Evolutionary conservation across 2,329 filamentous ascomycete genomes (phyloP).

Genomic region (Ophiostoma ips): DNA sequence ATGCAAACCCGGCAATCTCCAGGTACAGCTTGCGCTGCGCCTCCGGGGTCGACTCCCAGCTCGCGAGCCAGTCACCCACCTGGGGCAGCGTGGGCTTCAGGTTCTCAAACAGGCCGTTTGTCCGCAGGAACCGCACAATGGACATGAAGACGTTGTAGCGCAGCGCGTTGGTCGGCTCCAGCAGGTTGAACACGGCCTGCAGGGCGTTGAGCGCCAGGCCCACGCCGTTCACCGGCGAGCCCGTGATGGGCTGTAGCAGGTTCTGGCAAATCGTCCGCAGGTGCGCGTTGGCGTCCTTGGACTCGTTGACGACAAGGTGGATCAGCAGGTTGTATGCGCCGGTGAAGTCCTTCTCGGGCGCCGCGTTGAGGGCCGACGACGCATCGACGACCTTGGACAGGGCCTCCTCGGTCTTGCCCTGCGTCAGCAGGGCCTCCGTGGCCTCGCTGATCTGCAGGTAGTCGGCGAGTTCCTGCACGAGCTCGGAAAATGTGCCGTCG

Average conservation of each 20-base stretch:
- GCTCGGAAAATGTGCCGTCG: slow-evolving; percentile 87
- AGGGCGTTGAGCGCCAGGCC: slow-evolving; percentile 80
- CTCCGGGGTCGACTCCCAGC: slow-evolving; percentile 73
- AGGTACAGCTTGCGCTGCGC: slow-evolving; percentile 76
- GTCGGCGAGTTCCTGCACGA: slow-evolving; percentile 85
- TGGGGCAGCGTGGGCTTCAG: slow-evolving; percentile 66
- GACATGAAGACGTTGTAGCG: slow-evolving; percentile 85
- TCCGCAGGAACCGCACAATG: slow-evolving; percentile 71
- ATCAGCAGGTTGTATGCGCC: slow-evolving; percentile 94
- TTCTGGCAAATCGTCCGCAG: slow-evolving; percentile 80
- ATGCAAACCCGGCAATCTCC: slow-evolving; percentile 66
- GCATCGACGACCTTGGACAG: slow-evolving; percentile 80
- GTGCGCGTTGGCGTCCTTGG: slow-evolving; percentile 71
- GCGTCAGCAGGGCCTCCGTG: slow-evolving; percentile 51
- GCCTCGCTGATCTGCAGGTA: slow-evolving; percentile 79
- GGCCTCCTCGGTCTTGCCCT: slow-evolving; percentile 68
- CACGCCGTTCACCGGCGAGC: slow-evolving; percentile 72
- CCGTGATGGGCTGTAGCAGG: slow-evolving; percentile 73
- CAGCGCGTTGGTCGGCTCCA: slow-evolving; percentile 60
- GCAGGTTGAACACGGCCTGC: slow-evolving; percentile 92
- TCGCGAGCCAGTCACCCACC: slow-evolving; percentile 65
- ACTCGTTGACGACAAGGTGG: slow-evolving; percentile 70
- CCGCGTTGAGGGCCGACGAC: slow-evolving; percentile 62
- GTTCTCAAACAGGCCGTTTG: slow-evolving; percentile 64
- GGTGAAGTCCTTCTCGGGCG: slow-evolving; percentile 92